These are phyloP conservation scores for Fusarium pseudonygamai DNA, from an alignment of 2,329 filamentous ascomycete species.

Conservation along the genomic window DNA sequence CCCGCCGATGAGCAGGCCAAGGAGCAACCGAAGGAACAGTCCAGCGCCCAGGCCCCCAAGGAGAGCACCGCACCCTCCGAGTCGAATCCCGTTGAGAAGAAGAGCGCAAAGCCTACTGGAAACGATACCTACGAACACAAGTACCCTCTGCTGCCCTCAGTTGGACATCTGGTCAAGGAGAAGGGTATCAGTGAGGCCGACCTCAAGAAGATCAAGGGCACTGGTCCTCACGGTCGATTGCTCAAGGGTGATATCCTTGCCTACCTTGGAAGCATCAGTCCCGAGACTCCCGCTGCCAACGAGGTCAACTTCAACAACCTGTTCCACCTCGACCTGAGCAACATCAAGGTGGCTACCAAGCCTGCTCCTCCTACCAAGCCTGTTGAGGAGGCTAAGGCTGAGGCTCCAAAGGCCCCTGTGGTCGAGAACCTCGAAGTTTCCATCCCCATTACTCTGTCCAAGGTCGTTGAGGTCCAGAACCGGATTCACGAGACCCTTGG, in stretches of 20 bases:
- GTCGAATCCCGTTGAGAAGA: slow-evolving; percentile 49
- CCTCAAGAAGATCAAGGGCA: slow-evolving; percentile 83
- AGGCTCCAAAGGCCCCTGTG: slow-evolving; percentile 53
- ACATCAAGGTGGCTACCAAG: slow-evolving; percentile 82
- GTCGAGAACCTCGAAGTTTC: slow-evolving; percentile 68
- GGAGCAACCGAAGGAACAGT: slow-evolving; percentile 72
- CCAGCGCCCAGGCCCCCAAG: slow-evolving; percentile 47
- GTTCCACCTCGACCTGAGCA: slow-evolving; percentile 88
- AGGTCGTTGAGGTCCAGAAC: slow-evolving; percentile 82
- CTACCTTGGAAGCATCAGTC: slow-evolving; percentile 81
- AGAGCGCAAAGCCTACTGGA: slow-evolving; percentile 48
- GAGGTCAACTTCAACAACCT: slow-evolving; percentile 79
- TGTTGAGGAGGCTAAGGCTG: slow-evolving; percentile 49
- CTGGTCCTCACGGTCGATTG: slow-evolving; percentile 86
- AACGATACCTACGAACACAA: slow-evolving; percentile 69
- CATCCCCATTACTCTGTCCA: slow-evolving; percentile 79
- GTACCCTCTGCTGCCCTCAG: slow-evolving; percentile 83
- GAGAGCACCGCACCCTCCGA: slow-evolving; percentile 49
- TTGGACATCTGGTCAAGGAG: slow-evolving; percentile 81
- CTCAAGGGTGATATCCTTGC: slow-evolving; percentile 96
- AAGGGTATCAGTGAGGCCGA: slow-evolving; percentile 81
- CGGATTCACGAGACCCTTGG: slow-evolving; percentile 81
- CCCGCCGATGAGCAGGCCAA: slow-evolving; percentile 73
- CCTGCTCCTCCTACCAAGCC: slow-evolving; percentile 50
- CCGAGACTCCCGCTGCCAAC: slow-evolving; percentile 75